Evolutionary conservation across 2,329 filamentous ascomycete genomes (phyloP), one percentile per base, ranked within the genome.

Genomic region (Sporothrix pseudoabietina): DNA sequence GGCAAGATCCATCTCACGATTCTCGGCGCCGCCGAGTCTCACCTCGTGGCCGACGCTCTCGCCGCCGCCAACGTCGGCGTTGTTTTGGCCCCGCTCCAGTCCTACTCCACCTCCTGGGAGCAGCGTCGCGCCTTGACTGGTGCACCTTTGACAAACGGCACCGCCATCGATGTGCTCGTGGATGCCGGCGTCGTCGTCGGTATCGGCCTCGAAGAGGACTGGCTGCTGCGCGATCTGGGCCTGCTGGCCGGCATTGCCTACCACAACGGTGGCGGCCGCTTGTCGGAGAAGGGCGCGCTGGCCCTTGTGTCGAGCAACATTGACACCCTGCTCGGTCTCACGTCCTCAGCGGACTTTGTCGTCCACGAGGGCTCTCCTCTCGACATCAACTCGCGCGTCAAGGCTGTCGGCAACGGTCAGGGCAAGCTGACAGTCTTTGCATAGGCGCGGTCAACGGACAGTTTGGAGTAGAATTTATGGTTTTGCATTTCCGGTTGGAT

Each of bases 111-210:
- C 3, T 80, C 78, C 0, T 92, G 90, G 90, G 89, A 91, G 75
- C 83, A 90, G 79, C 86, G 88, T 0, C 86, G 89, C 1, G 85
- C 88, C 0, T 82, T 92, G 12, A 86, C 88, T 0, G 90, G 90
- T 1, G 89, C 90, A 5, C 90, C 90, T 0, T 83, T 92, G 0
- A 90, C 89, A 0, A 90, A 91, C 76, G 89, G 89, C 35, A 91
- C 90, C 0, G 85, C 85, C 0, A 81, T 90, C 4, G 88, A 91
- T 75, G 79, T 78, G 14, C 83, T 92, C 0, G 76, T 90, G 0
- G 84, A 85, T 8, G 89, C 89, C 0, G 89, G 89, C 1, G 89
- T 91, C 0, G 78, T 81, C 3, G 83, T 87, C 0, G 90, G 85
- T 0, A 84, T 91, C 32, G 87, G 89, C 0, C 83, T 90, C 4